These are phyloP conservation scores for Fusarium udum DNA, from an alignment of 2,329 filamentous ascomycete genomes.

Conservation along the genomic window DNA sequence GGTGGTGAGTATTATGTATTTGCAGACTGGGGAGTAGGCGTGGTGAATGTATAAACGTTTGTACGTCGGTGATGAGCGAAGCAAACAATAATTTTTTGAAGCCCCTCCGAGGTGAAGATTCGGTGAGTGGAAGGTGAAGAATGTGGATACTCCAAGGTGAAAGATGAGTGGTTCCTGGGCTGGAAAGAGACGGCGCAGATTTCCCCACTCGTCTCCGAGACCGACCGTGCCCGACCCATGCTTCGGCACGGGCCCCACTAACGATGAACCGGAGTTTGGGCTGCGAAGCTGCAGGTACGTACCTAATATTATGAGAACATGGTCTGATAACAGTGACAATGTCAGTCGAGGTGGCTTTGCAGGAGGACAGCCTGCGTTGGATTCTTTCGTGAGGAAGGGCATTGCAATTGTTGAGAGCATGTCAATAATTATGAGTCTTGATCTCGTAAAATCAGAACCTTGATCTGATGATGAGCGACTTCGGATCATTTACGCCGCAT, in stretches of 20 bases:
- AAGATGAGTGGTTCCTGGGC: background rate
- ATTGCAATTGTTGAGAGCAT: background rate
- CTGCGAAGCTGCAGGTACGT: conserved; percentile 8
- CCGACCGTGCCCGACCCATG: conserved; percentile 18
- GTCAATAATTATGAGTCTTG: background rate
- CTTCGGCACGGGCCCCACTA: conserved; percentile 20
- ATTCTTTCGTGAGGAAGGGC: background rate
- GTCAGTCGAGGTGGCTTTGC: conserved; percentile 31
- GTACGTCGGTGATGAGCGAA: background rate
- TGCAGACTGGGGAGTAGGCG: background rate
- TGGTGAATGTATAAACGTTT: conserved; percentile 11
- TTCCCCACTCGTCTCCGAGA: conserved; percentile 30
- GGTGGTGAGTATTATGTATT: background rate
- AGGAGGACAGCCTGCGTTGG: background rate
- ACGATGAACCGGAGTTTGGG: conserved; percentile 4
- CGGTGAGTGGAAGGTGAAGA: conserved; percentile 31
- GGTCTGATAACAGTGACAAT: conserved; percentile 12
- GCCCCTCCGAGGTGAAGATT: conserved; percentile 44
- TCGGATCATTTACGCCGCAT: conserved; percentile 13
- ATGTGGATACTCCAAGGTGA: background rate
- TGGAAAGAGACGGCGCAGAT: conserved; percentile 12
- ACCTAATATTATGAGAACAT: conserved; percentile 4
- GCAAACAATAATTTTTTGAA: conserved; percentile 45
- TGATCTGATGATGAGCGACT: conserved; percentile 16
- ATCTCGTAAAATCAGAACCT: background rate